A percentile compares a stretch with the other conserved stretches of the same genome.
These are phyloP conservation scores for Sorghum bicolor DNA, from an alignment of 176 grass and related monocot genomes.

Conservation along the genomic window DNA sequence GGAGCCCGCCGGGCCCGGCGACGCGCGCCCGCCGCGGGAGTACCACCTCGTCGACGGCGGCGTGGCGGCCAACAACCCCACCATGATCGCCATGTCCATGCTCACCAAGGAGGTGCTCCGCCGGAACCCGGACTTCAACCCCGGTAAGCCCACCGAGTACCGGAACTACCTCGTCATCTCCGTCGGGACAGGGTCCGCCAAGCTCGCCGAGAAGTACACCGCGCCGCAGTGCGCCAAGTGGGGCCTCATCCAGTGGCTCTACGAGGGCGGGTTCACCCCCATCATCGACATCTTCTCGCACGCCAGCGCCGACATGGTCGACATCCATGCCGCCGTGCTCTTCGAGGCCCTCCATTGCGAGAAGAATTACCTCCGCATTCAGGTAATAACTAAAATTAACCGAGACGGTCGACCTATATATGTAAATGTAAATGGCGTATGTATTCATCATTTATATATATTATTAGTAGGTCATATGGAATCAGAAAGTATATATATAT, in stretches of 20 bases:
- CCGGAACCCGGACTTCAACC: constrained; percentile 39
- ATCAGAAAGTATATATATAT: no score
- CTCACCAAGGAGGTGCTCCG: constrained; percentile 43
- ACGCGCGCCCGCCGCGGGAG: neutral
- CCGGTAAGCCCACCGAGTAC: constrained; percentile 35
- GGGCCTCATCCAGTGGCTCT: constrained; percentile 52
- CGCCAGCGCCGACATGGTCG: constrained; percentile 68
- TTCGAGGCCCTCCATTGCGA: constrained; percentile 39
- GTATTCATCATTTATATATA: no score
- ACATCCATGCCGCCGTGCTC: constrained; percentile 51
- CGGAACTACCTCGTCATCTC: constrained; percentile 58
- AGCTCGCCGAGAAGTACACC: constrained; percentile 43
- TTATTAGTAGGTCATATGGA: no score
- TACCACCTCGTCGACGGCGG: constrained; percentile 69
- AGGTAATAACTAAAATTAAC: constrained; percentile 35
- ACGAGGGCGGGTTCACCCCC: constrained; percentile 35
- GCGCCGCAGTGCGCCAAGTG: constrained; percentile 41
- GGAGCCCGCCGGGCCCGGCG: no score
- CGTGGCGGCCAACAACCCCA: constrained; percentile 69
- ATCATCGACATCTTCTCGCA: constrained; percentile 68
- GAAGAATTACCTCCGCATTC: constrained; percentile 56
- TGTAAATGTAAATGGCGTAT: no score
- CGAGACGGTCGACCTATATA: no score
- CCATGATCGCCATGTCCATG: constrained; percentile 38
- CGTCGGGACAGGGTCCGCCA: constrained; percentile 39